Evolutionary conservation across 2,329 filamentous ascomycete genomes (phyloP).

Genomic region (Pestalotiopsis sp.): DNA sequence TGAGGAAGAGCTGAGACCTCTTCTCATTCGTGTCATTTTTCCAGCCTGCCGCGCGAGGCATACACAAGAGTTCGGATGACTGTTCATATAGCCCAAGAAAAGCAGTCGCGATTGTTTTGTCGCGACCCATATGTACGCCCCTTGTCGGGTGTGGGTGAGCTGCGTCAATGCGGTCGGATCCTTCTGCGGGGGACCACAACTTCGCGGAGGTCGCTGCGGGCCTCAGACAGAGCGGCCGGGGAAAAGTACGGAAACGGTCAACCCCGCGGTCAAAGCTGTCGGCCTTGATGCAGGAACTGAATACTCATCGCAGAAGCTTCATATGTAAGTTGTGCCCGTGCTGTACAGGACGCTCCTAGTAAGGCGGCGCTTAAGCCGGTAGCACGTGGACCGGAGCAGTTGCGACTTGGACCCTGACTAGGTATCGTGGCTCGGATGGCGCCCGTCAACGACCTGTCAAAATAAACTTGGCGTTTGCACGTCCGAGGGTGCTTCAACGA

Average conservation of each 20-base stretch:
- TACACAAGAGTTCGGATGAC: background rate
- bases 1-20: background rate
- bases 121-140: conserved; percentile 1
- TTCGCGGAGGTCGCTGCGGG: background rate
- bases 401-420: background rate
- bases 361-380: background rate
- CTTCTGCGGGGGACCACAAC: background rate
- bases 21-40: background rate
- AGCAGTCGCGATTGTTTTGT: background rate
- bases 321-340: background rate
- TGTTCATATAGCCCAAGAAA: background rate
- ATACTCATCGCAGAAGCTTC: background rate
- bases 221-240: conserved; percentile 3
- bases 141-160: background rate
- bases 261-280: background rate
- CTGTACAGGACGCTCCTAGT: background rate
- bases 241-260: conserved; percentile 1
- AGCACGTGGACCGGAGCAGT: background rate
- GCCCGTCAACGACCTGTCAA: background rate
- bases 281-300: background rate
- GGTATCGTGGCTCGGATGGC: background rate
- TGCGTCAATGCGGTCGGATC: conserved; percentile 6
- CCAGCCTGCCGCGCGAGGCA: conserved; percentile 5
- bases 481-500: background rate
- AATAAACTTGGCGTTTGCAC: background rate